Evolutionary conservation across 2,329 filamentous ascomycete species (phyloP).

Genomic region (Clathrospora elynae): DNA sequence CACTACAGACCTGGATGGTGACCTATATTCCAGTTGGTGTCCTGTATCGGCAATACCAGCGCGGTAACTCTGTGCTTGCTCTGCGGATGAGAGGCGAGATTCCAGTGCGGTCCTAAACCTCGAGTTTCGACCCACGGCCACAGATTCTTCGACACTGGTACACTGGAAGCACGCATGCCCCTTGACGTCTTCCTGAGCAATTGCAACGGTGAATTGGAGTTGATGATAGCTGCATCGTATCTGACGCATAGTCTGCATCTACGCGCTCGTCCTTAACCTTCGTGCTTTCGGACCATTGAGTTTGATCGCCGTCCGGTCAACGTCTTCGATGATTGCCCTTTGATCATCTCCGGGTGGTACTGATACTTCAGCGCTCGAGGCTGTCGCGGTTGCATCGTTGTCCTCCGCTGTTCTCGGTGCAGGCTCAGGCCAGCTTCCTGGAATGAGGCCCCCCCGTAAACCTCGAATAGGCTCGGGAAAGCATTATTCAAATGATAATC

Average conservation of each 20-base stretch:
- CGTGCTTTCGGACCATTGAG: neutral
- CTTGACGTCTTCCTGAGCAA: neutral
- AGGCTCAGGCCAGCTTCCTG: too few relatives aligned
- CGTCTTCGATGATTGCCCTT: too few relatives aligned
- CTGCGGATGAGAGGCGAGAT: neutral
- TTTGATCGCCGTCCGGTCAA: too few relatives aligned
- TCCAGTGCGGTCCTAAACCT: neutral
- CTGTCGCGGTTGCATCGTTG: too few relatives aligned
- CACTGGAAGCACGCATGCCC: neutral
- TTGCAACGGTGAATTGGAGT: neutral
- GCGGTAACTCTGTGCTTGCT: neutral
- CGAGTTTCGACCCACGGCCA: neutral
- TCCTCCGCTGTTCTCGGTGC: too few relatives aligned
- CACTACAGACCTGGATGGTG: neutral
- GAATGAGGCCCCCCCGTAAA: too few relatives aligned
- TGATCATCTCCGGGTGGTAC: too few relatives aligned
- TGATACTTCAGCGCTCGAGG: too few relatives aligned
- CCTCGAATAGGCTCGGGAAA: too few relatives aligned
- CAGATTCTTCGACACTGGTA: neutral
- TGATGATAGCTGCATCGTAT: neutral
- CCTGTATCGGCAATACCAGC: neutral
- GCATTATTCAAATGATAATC: too few relatives aligned
- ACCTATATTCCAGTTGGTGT: neutral
- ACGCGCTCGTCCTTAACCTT: neutral
- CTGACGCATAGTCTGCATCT: neutral